Percentiles rank a stretch among this genome's conserved stretches.
phyloP scores from a whole-genome alignment of 441 rosid genomes.

The Gossypium lobatum region DNA sequence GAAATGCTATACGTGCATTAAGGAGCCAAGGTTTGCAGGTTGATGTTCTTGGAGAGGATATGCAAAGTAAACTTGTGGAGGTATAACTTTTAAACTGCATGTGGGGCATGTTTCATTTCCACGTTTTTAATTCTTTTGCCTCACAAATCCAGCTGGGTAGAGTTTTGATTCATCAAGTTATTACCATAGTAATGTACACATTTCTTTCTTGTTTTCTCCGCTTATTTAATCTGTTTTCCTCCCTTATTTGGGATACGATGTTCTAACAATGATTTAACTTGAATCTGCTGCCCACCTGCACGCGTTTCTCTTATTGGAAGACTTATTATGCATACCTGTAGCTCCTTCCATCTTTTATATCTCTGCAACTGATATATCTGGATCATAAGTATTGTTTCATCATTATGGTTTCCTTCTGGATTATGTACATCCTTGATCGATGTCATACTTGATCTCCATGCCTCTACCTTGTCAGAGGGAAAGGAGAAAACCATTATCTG shows the following conservation, averaged over 20 bases:
- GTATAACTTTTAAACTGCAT: slow-evolving; percentile 27
- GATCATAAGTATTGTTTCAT: neutral
- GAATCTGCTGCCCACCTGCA: neutral
- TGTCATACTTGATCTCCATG: neutral
- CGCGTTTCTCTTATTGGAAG: neutral
- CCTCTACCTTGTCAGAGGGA: neutral
- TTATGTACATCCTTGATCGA: neutral
- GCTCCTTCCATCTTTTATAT: neutral
- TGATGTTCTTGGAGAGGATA: slow-evolving; percentile 85
- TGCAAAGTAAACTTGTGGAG: slow-evolving; percentile 65
- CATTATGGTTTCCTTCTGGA: neutral
- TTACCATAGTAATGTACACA: neutral
- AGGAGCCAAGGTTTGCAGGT: slow-evolving; percentile 72
- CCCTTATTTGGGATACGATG: neutral
- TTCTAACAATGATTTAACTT: neutral
- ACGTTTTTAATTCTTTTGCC: neutral
- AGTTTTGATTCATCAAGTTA: neutral
- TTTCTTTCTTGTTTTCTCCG: neutral
- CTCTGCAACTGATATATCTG: neutral
- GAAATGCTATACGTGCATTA: slow-evolving; percentile 59
- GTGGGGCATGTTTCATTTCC: neutral
- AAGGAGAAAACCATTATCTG: neutral
- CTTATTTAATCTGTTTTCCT: neutral
- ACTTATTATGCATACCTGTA: neutral
- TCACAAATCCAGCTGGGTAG: neutral